Evolutionary conservation across 192 early-diverging fungal species (phyloP).

Genomic region (Pilaira anomala): DNA sequence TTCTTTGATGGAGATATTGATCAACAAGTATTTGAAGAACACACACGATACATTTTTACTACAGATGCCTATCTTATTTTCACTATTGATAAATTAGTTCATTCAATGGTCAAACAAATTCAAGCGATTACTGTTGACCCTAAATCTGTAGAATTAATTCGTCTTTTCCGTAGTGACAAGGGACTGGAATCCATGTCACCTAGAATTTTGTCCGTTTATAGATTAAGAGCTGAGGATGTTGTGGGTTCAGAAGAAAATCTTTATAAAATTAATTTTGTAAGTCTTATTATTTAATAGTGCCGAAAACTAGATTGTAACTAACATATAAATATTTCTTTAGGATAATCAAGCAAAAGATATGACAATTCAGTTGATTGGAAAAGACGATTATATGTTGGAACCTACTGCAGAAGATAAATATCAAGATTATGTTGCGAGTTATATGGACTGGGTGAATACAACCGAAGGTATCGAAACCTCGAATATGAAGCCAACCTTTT

Average conservation of each 20-base stretch:
- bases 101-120: constrained; percentile 73
- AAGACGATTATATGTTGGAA: constrained; percentile 56
- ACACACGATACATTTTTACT: constrained; percentile 78
- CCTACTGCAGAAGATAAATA: constrained; percentile 89
- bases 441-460: constrained; percentile 77
- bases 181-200: constrained; percentile 36
- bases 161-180: constrained; percentile 60
- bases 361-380: constrained; percentile 63
- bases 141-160: constrained; percentile 63
- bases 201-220: constrained; percentile 31
- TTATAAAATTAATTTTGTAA: constrained; percentile 38
- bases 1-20: constrained; percentile 84
- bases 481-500: constrained; percentile 65
- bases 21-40: constrained; percentile 80
- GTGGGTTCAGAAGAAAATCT: constrained; percentile 40
- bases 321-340: constrained; percentile 3
- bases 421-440: constrained; percentile 94
- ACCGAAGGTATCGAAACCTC: constrained; percentile 69
- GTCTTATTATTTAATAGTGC: constrained; percentile 1
- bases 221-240: constrained; percentile 33
- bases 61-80: constrained; percentile 88
- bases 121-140: constrained; percentile 50
- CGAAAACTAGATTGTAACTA: neutral
- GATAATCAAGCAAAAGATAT: constrained; percentile 67
- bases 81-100: constrained; percentile 86